These are phyloP conservation scores for Daucus carota DNA, from an alignment of 129 eudicot genomes.

Conservation along the genomic window DNA sequence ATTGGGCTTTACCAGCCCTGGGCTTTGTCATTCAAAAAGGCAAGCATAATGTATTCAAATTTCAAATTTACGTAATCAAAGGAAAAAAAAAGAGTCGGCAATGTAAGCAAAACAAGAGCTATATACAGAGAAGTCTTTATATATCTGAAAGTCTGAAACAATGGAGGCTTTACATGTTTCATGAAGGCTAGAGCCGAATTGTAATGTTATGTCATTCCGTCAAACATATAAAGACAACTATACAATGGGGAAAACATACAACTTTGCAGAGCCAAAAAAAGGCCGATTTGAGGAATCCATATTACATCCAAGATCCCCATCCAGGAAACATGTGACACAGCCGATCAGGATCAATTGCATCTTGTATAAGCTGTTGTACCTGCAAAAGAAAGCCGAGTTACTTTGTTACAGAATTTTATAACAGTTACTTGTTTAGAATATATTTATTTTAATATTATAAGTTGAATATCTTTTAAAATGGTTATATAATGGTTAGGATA, in stretches of 20 bases:
- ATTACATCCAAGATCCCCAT: conserved; percentile 89
- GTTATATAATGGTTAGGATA: too few species aligned
- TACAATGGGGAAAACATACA: not conserved
- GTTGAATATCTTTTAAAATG: too few species aligned
- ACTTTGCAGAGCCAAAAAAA: not conserved
- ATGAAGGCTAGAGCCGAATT: not conserved
- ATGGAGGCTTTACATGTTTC: not conserved
- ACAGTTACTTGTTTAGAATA: too few species aligned
- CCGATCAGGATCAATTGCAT: conserved; percentile 89
- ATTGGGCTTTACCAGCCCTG: too few species aligned
- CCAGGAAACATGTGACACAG: conserved; percentile 89
- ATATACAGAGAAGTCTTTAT: not conserved
- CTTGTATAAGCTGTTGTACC: conserved; percentile 96
- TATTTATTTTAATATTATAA: too few species aligned
- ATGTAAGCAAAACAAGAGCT: too few species aligned
- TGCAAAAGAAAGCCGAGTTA: conserved; percentile 9
- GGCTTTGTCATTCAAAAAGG: too few species aligned
- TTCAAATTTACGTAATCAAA: too few species aligned
- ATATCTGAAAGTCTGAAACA: not conserved
- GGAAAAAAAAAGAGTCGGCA: too few species aligned
- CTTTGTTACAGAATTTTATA: too few species aligned
- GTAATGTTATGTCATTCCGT: not conserved
- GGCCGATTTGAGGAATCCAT: not conserved
- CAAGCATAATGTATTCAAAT: too few species aligned
- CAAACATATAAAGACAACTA: not conserved